Evolutionary conservation across 257 asterid genomes (phyloP), one percentile per base, ranked within the genome.

Genomic region (Nicotiana noctiflora): DNA sequence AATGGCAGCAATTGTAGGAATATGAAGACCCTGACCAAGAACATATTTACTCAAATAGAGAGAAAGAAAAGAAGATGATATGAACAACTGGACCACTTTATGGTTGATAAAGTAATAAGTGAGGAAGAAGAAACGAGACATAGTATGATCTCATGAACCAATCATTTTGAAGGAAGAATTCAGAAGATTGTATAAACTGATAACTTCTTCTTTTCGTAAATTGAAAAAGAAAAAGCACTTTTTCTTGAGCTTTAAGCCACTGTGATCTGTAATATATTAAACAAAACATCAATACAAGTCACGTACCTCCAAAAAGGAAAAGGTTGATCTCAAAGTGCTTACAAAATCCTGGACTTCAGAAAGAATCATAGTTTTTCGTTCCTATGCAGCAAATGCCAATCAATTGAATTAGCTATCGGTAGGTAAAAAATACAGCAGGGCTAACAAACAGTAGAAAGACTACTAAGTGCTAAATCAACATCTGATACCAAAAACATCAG

Each of bases 1-100:
- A 64, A 95, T 88, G 64, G 91, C 97, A 68, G 98, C 99, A 84
- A 95, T 91, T 23, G 98, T 91, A 52, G 99, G 99, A 83, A 93
- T 88, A 81, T 79, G 68, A 83, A 95, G 92, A 75, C 83, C 93
- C 98, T 95, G 89, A 76, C 80, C 46, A 82, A 29, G 80, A 80
- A 56, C 49, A 49, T 62, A 57, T 72, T 77, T 56, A 81, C 67
- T 80, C 53, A 81, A 74, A 44, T 61, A 49, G 64, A 67, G 31
- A 1, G 31, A 19, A 19, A 13, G 7, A 14, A 75, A 55, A 18
- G 37, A 29, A 17, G 15, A 81, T 29, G 12, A 56, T 40, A 11
- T 18, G 32, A 23, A 72, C 44, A 72, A 72, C 60, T 14, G 60
- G 40, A 10, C 57, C 40, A 72, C 49, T 44, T 3, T 21, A 72